Conservation (phyloP, 257 asterid genomes). For the Echites panduratus region DNA sequence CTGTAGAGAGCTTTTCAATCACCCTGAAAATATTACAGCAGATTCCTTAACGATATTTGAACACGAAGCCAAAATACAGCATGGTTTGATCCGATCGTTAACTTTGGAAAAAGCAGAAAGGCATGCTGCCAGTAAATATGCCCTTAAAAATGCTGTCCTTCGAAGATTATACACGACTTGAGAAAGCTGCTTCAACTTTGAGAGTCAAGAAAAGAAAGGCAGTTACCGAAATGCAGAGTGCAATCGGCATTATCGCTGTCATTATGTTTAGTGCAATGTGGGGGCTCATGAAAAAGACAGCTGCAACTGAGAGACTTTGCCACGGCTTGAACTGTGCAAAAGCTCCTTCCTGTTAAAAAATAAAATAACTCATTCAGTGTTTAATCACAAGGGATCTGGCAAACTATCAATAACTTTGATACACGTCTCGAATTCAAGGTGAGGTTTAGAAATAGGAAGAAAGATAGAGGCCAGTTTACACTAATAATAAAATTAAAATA, state of each 20-base stretch:
- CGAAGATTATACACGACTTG: constrained; percentile 10
- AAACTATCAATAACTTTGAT: no score
- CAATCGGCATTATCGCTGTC: constrained; percentile 45
- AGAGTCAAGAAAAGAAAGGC: constrained; percentile 65
- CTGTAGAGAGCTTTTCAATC: no score
- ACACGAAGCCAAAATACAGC: neutral
- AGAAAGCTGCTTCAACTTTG: constrained; percentile 57
- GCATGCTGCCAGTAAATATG: no score
- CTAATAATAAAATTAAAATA: no score
- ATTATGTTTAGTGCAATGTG: constrained; percentile 55
- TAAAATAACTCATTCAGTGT: neutral
- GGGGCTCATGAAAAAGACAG: constrained; percentile 65
- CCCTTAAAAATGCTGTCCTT: neutral
- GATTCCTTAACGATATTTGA: neutral
- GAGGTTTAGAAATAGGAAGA: no score
- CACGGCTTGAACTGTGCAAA: constrained; percentile 97
- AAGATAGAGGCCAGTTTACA: neutral
- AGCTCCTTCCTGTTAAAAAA: constrained; percentile 85
- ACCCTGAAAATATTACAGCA: constrained; percentile 3
- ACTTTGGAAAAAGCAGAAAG: neutral
- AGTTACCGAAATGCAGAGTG: constrained; percentile 50
- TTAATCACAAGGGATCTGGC: neutral
- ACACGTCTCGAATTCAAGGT: neutral
- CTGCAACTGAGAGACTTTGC: constrained; percentile 81
- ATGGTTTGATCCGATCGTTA: neutral